Base-by-base conservation (phyloP, 2,329 filamentous ascomycete species). In the Parastagonospora nodorum region DNA sequence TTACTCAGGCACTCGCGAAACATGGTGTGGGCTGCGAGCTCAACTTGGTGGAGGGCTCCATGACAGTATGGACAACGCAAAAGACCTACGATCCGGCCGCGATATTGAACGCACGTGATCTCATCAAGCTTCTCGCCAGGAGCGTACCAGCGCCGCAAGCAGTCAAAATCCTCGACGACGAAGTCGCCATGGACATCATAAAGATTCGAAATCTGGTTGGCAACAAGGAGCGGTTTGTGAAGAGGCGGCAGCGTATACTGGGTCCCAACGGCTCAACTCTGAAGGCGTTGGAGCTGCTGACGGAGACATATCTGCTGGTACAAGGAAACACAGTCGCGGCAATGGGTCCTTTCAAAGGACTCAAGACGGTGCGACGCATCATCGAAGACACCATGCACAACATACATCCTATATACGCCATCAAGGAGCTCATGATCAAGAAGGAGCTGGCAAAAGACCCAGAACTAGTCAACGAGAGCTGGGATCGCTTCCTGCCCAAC, bases 351-450 rank as follows among this genome's bases (percentile, higher is more conserved):
- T 97, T 88, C 79, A 96, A 95, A 75, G 92, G 91, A 2, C 76
- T 99, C 40, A 97, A 97, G 77, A 93, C 97, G 67, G 86, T 97
- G 28, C 86, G 94, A 40, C 83, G 92, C 45, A 86, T 72, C 15
- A 85, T 97, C 32, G 89, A 96, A 74, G 93, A 97, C 75, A 96
- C 92, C 78, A 97, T 99, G 94, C 84, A 85, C 67, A 99, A 99
- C 71, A 86, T 97, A 49, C 94, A 90, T 65, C 88, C 87, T 1
- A 89, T 90, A 64, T 90, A 99, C 77, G 90, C 95, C 61, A 96
- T 99, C 76, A 97, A 99, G 76, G 88, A 92, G 73, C 81, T 94
- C 60, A 94, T 95, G 91, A 94, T 96, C 73, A 95, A 94, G 78
- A 86, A 89, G 14, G 92, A 96, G 76, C 82, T 96, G 15, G 90